These are phyloP conservation scores for Beta lomatogona DNA, from an alignment of 179 eudicot genomes.

Conservation along the genomic window DNA sequence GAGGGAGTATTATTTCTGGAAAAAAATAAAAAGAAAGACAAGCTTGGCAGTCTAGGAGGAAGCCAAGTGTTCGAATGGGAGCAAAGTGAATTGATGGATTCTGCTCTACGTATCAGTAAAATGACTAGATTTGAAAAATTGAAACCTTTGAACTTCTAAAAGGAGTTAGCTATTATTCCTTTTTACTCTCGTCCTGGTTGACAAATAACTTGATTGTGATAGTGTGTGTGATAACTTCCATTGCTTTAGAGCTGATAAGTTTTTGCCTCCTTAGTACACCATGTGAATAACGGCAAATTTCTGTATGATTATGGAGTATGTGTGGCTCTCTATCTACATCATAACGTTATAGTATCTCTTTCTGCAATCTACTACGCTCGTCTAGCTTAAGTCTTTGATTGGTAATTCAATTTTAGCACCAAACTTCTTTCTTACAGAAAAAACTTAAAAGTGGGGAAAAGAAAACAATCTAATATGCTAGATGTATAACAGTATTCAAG, in stretches of 20 bases:
- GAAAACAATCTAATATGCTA: neutral
- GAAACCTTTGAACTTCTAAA: neutral
- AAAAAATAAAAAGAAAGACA: neutral
- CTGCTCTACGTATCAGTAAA: neutral
- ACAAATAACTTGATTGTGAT: too few species aligned
- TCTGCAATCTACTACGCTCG: neutral
- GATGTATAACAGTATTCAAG: neutral
- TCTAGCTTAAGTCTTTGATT: neutral
- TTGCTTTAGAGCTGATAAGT: neutral
- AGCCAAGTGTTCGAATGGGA: neutral
- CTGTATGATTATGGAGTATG: slow-evolving; percentile 5
- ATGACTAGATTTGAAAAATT: neutral
- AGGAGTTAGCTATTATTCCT: too few species aligned
- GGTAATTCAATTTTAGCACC: neutral
- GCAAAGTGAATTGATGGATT: neutral
- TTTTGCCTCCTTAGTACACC: neutral
- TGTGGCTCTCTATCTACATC: neutral
- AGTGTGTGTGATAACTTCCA: too few species aligned
- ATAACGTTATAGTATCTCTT: neutral
- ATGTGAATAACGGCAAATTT: neutral
- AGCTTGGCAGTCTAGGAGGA: neutral
- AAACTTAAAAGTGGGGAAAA: neutral
- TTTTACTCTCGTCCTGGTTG: too few species aligned
- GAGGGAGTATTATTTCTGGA: too few species aligned
- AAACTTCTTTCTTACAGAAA: neutral